These are phyloP conservation scores for Globisporangium canariense DNA, from an alignment of 352 stramenopile genomes.

Conservation along the genomic window DNA sequence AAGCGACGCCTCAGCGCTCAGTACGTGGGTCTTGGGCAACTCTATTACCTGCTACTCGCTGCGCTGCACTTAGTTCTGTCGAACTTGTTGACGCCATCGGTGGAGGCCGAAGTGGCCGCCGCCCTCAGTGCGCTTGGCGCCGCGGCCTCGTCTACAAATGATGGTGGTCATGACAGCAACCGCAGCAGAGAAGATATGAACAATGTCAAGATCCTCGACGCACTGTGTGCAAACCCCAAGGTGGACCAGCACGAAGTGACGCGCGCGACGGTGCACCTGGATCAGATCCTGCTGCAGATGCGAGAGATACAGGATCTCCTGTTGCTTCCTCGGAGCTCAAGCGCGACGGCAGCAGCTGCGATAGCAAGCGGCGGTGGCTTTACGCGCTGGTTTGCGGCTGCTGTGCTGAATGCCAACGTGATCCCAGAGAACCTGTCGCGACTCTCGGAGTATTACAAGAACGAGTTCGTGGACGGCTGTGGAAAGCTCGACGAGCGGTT, in stretches of 20 bases:
- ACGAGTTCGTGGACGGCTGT: conserved; percentile 42
- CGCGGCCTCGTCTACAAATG: background rate
- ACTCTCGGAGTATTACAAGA: conserved; percentile 36
- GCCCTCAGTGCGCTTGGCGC: conserved; percentile 69
- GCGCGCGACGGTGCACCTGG: conserved; percentile 35
- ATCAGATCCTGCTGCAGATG: conserved; percentile 39
- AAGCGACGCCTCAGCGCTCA: conserved; percentile 38
- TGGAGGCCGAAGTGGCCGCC: conserved; percentile 78
- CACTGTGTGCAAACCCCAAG: conserved; percentile 44
- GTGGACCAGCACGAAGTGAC: conserved; percentile 44
- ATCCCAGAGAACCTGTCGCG: conserved; percentile 38
- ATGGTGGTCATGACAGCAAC: background rate
- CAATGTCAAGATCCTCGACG: conserved; percentile 34
- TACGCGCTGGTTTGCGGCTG: conserved; percentile 16
- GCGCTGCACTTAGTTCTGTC: conserved; percentile 68
- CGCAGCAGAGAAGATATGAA: conserved; percentile 12
- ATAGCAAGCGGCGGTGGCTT: background rate
- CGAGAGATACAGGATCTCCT: conserved; percentile 23
- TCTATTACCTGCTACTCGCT: conserved; percentile 76
- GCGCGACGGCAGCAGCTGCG: background rate
- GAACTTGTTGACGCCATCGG: conserved; percentile 33
- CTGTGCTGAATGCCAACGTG: conserved; percentile 35
- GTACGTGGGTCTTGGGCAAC: conserved; percentile 58
- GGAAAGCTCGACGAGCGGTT: conserved; percentile 61
- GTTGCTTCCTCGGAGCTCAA: conserved; percentile 6